Evolutionary conservation across 2,329 filamentous ascomycete species (phyloP).

Genomic region (Penicillium sp.): DNA sequence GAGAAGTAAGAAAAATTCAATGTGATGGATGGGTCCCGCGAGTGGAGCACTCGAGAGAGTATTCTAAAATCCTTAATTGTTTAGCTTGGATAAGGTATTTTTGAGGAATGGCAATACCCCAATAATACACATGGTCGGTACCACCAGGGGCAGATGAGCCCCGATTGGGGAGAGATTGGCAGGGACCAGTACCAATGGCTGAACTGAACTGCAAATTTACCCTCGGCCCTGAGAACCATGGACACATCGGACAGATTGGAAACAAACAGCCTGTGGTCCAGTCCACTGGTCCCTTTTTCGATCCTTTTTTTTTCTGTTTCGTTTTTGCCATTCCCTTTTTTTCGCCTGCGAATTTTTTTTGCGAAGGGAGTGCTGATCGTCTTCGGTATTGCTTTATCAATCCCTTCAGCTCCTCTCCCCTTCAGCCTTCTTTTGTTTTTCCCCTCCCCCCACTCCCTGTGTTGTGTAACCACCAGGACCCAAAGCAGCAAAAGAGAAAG

Average conservation of each 20-base stretch:
- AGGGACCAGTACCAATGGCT: neutral
- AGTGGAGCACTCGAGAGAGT: neutral
- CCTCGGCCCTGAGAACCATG: neutral
- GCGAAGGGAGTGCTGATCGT: neutral
- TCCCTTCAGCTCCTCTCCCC: neutral
- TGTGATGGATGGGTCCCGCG: neutral
- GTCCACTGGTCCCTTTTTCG: conserved; percentile 5
- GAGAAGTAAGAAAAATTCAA: neutral
- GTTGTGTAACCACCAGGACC: conserved; percentile 11
- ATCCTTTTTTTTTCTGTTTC: conserved; percentile 1
- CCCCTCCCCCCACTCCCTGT: conserved; percentile 7
- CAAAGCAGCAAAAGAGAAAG: neutral
- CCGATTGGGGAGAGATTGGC: neutral
- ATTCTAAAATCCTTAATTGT: neutral
- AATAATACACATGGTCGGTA: neutral
- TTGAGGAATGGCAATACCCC: neutral
- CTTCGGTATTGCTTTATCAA: neutral
- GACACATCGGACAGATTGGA: neutral
- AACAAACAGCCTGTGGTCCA: neutral
- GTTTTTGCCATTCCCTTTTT: conserved; percentile 8
- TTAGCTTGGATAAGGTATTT: neutral
- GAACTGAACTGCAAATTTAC: conserved; percentile 16
- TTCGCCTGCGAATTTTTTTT: neutral
- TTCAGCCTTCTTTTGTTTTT: neutral
- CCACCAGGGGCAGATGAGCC: neutral